These are phyloP conservation scores for Metarhizium anisopliae DNA, from an alignment of 2,329 filamentous ascomycete genomes.

Conservation along the genomic window DNA sequence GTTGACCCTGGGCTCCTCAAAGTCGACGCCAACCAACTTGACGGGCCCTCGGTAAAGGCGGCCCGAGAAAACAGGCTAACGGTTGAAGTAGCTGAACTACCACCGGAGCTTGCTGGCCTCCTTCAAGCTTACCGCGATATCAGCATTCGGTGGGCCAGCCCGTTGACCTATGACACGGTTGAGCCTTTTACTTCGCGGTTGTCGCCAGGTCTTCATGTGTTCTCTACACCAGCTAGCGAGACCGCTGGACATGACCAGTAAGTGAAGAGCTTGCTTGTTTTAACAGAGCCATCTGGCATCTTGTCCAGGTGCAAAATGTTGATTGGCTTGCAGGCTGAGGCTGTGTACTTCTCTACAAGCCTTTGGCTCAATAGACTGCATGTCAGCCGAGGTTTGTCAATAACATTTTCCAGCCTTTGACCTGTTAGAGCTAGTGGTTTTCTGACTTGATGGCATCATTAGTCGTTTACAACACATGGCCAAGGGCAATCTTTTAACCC, in stretches of 20 bases:
- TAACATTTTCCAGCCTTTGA: too few species aligned
- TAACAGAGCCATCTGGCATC: not conserved
- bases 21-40: constrained; percentile 46
- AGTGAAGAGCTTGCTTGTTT: not conserved
- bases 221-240: constrained; percentile 50
- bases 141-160: constrained; percentile 70
- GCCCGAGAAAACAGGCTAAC: constrained; percentile 75
- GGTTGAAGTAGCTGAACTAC: constrained; percentile 63
- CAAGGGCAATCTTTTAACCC: constrained; percentile 1
- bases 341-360: constrained; percentile 52
- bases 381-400: constrained; percentile 16
- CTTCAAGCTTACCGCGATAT: constrained; percentile 61
- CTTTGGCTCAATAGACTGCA: constrained; percentile 52
- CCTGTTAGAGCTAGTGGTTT: not conserved
- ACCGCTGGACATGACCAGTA: constrained; percentile 14
- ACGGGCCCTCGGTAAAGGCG: constrained; percentile 48
- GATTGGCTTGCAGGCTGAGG: constrained; percentile 25
- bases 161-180: constrained; percentile 45
- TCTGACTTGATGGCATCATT: constrained; percentile 20
- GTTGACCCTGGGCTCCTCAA: constrained; percentile 56
- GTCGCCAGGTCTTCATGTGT: constrained; percentile 73
- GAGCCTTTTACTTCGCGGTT: constrained; percentile 67
- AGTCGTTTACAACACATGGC: constrained; percentile 52
- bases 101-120: constrained; percentile 52
- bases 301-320: not conserved